Evolutionary conservation across 768 basidiomycete genomes (phyloP), one percentile per base, ranked within the genome.

Genomic region (Glaciozyma martinii): DNA sequence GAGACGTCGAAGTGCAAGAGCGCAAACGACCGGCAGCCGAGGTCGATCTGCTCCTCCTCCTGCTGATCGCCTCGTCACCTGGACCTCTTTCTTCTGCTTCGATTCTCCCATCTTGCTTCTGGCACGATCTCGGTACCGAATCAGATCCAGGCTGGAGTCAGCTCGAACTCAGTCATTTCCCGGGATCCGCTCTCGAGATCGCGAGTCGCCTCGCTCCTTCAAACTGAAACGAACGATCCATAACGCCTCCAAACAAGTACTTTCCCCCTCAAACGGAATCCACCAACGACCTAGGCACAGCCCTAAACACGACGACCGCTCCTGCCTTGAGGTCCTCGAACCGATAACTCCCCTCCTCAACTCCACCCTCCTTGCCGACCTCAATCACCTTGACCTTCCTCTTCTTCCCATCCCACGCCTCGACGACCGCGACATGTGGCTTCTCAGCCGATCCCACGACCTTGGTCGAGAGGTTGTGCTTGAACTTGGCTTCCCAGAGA

Each of bases 381-480:
- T 71, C 66, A 47, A 65, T 13, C 18, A 63, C 63, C 53, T 32
- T 59, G 12, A 71, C 23, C 57, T 71, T 71, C 32, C 59, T 37
- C 66, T 71, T 71, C 58, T 67, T 67, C 21, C 55, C 60, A 23
- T 71, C 70, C 58, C 62, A 71, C 2, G 59, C 70, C 13, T 27
- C 63, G 3, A 71, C 70, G 32, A 71, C 43, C 27, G 66, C 70
- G 43, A 65, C 29, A 59, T 65, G 65, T 0, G 66, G 66, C 1
- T 10, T 23, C 8, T 47, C n/a, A 3, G 25, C 46, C 25, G 50
- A 33, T 0, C 70, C 70, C 43, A 71, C 60, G 5, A 46, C 57
- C n/a, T 56, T 62, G n/a, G 60, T 61, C 7, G 63, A 59, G 8
- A 71, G 56, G n/a, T 57, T 62, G 53, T 65, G 63, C 55, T 71